Base-by-base conservation (phyloP, 2,329 filamentous ascomycete species). In the Alternaria gansuensis region DNA sequence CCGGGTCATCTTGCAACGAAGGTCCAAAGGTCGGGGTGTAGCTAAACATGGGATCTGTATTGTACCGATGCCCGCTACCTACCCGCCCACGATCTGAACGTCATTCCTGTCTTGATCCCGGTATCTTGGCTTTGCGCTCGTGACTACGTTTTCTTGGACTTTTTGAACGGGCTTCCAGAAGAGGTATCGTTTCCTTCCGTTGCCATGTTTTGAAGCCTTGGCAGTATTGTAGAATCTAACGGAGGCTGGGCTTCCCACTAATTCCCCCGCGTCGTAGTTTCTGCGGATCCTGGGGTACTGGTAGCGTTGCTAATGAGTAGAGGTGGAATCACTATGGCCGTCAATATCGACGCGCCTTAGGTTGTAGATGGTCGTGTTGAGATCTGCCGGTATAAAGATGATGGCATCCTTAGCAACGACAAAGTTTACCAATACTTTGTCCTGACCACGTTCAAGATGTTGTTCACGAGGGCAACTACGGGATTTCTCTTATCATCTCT, bases 61-160 rank as follows among this genome's bases (percentile, higher is more conserved):
- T 75, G 21, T 31, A 23, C 72, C 73, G 73, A 60, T 50, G 69
- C 66, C 72, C 72, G 65, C 33, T 49, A 31, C 43, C 49, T 43
- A 43, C 44, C 40, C 57, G 29, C 31, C 65, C 59, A 58, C 29
- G 4, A 49, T 28, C 11, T 14, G 3, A 34, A 49, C 50, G 50
- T 49, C 52, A 56, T 41, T n/a, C 11, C 10, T 37, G 14, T 28
- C 26, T 26, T 37, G 21, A 21, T 31, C 29, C 26, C 26, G 5
- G 36, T 28, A 28, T 10, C 5, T 28, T 13, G 3, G 17, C 17
- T 8, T 48, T 13, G 4, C n/a, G 24, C 34, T 17, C 23, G 43
- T 53, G 49, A 54, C 17, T 51, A 9, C 9, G 21, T 24, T 34
- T 29, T 39, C 24, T 46, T 34, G 23, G 51, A 23, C 13, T 4